Percentiles rank a stretch among this genome's conserved stretches.
phyloP scores from a whole-genome alignment of 257 asterid species.

The Jasminum sambac region DNA sequence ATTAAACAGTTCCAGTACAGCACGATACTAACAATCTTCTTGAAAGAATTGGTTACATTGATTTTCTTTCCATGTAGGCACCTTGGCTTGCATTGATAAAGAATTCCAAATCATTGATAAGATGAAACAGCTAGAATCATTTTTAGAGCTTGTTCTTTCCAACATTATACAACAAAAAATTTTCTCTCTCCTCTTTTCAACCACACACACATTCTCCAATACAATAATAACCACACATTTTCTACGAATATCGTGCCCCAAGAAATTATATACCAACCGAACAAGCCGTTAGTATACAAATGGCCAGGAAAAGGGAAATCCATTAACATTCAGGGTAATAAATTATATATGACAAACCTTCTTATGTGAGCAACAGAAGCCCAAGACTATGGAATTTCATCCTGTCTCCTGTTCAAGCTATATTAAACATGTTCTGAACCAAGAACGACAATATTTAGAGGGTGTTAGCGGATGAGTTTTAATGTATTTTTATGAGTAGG shows the following conservation, averaged over 20 bases:
- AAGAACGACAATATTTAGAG: background rate
- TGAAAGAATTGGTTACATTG: background rate
- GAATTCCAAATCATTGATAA: background rate
- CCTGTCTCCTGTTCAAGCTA: background rate
- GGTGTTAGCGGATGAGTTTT: too few relatives aligned
- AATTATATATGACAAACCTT: too few relatives aligned
- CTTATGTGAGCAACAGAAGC: too few relatives aligned
- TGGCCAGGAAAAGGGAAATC: background rate
- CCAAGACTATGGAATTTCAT: background rate
- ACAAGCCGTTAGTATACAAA: too few relatives aligned
- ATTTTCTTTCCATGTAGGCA: background rate
- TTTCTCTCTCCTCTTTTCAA: too few relatives aligned
- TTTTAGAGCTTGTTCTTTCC: too few relatives aligned
- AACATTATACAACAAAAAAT: too few relatives aligned
- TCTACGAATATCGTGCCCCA: too few relatives aligned
- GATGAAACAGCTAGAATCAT: background rate
- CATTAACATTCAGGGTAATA: background rate
- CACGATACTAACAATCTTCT: background rate
- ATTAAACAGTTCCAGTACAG: background rate
- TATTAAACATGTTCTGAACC: background rate
- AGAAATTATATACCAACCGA: too few relatives aligned
- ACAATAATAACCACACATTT: too few relatives aligned
- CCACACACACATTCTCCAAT: too few relatives aligned
- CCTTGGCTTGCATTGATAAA: background rate
- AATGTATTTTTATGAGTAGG: too few relatives aligned